Conservation (phyloP, 129 eudicot genomes). For the Lonicera japonica region DNA sequence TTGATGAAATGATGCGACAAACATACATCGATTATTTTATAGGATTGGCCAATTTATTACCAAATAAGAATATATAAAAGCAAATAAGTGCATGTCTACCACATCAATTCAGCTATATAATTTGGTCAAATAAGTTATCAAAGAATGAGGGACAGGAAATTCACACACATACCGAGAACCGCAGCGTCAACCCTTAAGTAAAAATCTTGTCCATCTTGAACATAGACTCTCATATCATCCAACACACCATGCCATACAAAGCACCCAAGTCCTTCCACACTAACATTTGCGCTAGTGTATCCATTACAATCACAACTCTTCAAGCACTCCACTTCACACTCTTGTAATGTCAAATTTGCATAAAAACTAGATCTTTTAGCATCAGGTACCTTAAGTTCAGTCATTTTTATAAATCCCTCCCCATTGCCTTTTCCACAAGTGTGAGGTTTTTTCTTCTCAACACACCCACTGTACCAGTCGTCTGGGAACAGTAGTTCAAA, state of each 20-base stretch:
- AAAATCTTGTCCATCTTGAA: constrained; percentile 10
- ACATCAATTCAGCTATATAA: not conserved
- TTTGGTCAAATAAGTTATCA: not conserved
- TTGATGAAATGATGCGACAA: too few species aligned
- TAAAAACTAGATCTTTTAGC: not conserved
- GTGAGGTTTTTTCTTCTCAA: constrained; percentile 3
- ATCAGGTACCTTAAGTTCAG: constrained; percentile 11
- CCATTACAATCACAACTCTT: constrained; percentile 14
- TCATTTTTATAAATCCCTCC: constrained; percentile 9
- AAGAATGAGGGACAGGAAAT: not conserved
- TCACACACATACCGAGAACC: constrained; percentile 4
- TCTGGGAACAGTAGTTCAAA: not conserved
- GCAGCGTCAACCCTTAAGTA: constrained; percentile 8
- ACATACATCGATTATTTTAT: not conserved
- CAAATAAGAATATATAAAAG: not conserved
- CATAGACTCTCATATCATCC: constrained; percentile 1
- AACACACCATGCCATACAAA: constrained; percentile 17
- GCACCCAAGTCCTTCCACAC: constrained; percentile 8
- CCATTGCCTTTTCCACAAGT: constrained; percentile 7
- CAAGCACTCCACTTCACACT: not conserved
- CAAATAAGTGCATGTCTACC: not conserved
- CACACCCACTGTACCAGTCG: constrained; percentile 5
- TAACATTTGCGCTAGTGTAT: constrained; percentile 10
- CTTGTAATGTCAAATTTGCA: constrained; percentile 8
- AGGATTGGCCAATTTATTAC: not conserved